Conservation (phyloP, 768 basidiomycete species). For the Boletales sp. region DNA sequence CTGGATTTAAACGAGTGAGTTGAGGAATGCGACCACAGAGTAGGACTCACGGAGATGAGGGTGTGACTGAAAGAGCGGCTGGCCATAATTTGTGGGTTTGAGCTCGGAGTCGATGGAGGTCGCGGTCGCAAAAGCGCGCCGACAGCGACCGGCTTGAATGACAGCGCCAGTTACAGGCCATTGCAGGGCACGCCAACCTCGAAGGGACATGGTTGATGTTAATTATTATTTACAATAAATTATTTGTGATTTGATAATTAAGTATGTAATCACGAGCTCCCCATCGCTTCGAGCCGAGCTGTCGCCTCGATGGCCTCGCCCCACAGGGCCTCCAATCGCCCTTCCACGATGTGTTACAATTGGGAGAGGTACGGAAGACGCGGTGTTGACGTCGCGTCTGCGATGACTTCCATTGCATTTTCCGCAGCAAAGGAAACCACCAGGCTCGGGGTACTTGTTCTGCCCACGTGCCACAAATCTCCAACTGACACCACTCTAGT, state of each 20-base stretch:
- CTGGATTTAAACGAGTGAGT: conserved; percentile 27
- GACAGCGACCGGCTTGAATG: neutral
- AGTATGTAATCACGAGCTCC: conserved; percentile 20
- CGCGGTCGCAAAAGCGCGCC: conserved; percentile 34
- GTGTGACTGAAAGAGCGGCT: conserved; percentile 75
- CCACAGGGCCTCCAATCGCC: conserved; percentile 5
- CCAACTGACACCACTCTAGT: conserved; percentile 40
- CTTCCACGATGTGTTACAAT: conserved; percentile 27
- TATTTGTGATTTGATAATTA: neutral
- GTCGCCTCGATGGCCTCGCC: conserved; percentile 20
- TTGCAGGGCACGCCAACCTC: conserved; percentile 12
- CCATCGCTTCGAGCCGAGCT: neutral
- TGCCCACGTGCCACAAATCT: conserved; percentile 2
- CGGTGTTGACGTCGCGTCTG: conserved; percentile 64
- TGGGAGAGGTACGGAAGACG: conserved; percentile 47
- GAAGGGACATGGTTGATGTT: conserved; percentile 15
- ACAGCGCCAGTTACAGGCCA: neutral
- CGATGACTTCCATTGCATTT: conserved; percentile 63
- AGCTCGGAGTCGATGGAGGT: conserved; percentile 20
- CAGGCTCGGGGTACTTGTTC: conserved; percentile 55
- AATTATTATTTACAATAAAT: too few relatives aligned
- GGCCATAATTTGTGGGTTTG: conserved; percentile 79
- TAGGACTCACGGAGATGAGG: conserved; percentile 65
- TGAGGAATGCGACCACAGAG: neutral
- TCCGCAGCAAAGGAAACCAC: conserved; percentile 65